These are phyloP conservation scores for Ustilago curta DNA, from an alignment of 1,284 basidiomycete species.

Conservation along the genomic window DNA sequence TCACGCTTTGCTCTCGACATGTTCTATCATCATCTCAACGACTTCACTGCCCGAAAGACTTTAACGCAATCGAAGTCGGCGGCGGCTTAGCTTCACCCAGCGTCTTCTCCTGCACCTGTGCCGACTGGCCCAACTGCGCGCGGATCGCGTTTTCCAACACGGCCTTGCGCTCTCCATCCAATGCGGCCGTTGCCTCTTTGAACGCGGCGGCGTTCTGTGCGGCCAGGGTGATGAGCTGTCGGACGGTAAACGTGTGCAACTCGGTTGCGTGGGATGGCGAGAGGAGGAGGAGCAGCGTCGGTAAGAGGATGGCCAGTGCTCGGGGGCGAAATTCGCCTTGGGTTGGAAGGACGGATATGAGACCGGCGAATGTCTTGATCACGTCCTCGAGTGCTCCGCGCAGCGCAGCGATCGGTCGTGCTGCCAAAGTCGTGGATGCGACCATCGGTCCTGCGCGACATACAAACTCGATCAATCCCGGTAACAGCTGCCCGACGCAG, in stretches of 20 bases:
- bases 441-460: conserved; percentile 72
- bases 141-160: conserved; percentile 80
- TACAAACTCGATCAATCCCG: conserved; percentile 82
- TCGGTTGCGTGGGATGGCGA: conserved; percentile 69
- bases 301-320: conserved; percentile 81
- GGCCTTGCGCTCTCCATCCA: conserved; percentile 76
- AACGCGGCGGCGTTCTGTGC: conserved; percentile 81
- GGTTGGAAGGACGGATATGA: conserved; percentile 67
- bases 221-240: conserved; percentile 82
- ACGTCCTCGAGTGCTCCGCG: conserved; percentile 78
- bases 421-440: conserved; percentile 1
- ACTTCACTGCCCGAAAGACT: conserved; percentile 37
- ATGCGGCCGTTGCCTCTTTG: conserved; percentile 83
- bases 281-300: conserved; percentile 82
- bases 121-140: conserved; percentile 32
- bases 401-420: conserved; percentile 70
- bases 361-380: conserved; percentile 80
- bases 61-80: conserved; percentile 47
- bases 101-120: background rate
- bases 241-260: conserved; percentile 77
- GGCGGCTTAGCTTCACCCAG: conserved; percentile 6
- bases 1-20: background rate
- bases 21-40: background rate
- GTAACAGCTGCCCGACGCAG: conserved; percentile 80
- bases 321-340: conserved; percentile 71